phyloP scores from a whole-genome alignment of 2,329 filamentous ascomycete genomes.

The Hypomyces rosellus region DNA sequence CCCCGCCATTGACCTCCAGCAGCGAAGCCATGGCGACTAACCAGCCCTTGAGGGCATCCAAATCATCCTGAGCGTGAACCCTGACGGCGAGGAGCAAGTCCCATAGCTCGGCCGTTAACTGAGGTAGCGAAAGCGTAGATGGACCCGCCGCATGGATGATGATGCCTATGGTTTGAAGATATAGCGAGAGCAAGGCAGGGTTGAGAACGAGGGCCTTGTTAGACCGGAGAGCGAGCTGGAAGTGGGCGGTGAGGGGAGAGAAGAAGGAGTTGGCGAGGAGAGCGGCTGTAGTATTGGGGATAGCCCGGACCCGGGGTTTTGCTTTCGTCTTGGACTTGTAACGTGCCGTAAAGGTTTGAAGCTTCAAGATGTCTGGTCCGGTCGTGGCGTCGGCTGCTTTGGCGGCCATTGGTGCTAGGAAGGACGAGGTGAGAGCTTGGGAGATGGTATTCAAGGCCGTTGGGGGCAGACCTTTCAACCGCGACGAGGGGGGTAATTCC shows the following conservation, averaged over 20 bases:
- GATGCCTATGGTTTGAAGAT: constrained; percentile 79
- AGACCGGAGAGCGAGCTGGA: constrained; percentile 56
- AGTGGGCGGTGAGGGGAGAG: constrained; percentile 75
- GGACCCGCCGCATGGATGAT: constrained; percentile 79
- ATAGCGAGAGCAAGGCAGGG: constrained; percentile 68
- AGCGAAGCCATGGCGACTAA: constrained; percentile 74
- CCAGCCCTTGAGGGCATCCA: constrained; percentile 64
- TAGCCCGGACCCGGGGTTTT: constrained; percentile 44
- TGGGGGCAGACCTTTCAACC: constrained; percentile 45
- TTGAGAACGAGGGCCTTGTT: constrained; percentile 59
- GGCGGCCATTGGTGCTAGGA: constrained; percentile 77
- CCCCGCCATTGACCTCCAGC: constrained; percentile 71
- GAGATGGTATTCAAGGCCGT: constrained; percentile 64
- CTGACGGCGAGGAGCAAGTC: constrained; percentile 69
- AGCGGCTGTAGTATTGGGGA: constrained; percentile 71
- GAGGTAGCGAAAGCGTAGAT: constrained; percentile 65
- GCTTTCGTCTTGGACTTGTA: constrained; percentile 29
- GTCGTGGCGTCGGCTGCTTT: constrained; percentile 71
- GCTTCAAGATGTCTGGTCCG: constrained; percentile 79
- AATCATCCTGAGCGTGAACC: constrained; percentile 52
- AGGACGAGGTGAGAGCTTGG: constrained; percentile 58
- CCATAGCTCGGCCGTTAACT: constrained; percentile 81
- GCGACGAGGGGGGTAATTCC: constrained; percentile 22
- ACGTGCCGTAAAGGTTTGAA: constrained; percentile 75
- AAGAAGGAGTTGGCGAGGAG: constrained; percentile 75